These are phyloP conservation scores for Serendipita sp. DNA, from an alignment of 768 basidiomycete genomes.

Conservation along the genomic window DNA sequence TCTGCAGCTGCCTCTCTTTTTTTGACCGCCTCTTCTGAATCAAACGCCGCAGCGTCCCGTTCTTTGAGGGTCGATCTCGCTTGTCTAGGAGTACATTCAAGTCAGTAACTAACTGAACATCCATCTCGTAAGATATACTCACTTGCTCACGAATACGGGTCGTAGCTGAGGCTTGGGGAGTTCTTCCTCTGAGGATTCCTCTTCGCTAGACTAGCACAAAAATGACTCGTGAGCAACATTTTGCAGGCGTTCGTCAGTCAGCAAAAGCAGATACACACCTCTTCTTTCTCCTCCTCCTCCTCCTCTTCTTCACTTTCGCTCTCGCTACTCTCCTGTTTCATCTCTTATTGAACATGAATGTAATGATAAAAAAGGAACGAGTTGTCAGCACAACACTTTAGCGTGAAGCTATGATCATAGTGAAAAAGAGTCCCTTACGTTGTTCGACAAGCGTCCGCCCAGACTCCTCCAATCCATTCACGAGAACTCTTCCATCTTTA, in stretches of 20 bases:
- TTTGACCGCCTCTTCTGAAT: conserved; percentile 58
- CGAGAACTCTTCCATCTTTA: conserved; percentile 61
- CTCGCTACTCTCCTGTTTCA: conserved; percentile 27
- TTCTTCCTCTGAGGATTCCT: conserved; percentile 66
- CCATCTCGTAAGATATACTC: conserved; percentile 18
- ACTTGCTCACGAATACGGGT: conserved; percentile 95
- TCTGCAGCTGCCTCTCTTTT: conserved; percentile 62
- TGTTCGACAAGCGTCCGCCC: conserved; percentile 52
- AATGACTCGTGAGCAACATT: background rate
- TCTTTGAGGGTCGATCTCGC: conserved; percentile 59
- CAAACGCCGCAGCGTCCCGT: conserved; percentile 47
- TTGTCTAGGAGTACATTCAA: too few relatives aligned
- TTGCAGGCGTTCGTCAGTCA: too few relatives aligned
- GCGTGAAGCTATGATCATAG: conserved; percentile 14
- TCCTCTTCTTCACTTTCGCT: conserved; percentile 21
- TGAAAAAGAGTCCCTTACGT: conserved; percentile 22
- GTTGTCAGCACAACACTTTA: background rate
- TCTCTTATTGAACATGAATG: conserved; percentile 34
- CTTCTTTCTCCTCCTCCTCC: conserved; percentile 18
- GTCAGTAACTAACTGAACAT: background rate
- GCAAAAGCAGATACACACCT: too few relatives aligned
- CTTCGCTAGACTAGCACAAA: conserved; percentile 70
- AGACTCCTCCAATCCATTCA: conserved; percentile 64
- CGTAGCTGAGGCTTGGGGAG: conserved; percentile 63
- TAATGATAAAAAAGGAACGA: conserved; percentile 12